Evolutionary conservation across 2,329 filamentous ascomycete genomes (phyloP), one percentile per base, ranked within the genome.

Genomic region (Phaeosphaeriaceae sp.): DNA sequence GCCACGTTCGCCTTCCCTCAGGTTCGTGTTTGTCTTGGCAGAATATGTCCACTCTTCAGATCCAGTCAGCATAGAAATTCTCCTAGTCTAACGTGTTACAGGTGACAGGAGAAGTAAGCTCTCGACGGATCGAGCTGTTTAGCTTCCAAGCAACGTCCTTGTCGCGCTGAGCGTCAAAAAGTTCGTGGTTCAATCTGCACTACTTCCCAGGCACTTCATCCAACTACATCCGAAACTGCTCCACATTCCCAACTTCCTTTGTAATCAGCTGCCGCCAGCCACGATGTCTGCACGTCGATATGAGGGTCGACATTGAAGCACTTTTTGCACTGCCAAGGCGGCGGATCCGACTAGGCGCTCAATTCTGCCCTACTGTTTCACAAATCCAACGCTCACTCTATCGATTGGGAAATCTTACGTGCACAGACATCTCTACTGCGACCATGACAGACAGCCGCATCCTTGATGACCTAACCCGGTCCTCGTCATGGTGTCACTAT

Each of bases 291-390:
- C n/a, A 45, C 24, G 24, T 33, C 47, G 53, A 64, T 53, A 33
- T 50, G 47, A 58, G 49, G 63, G 51, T 61, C 56, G 31, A 51
- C 55, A 47, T 53, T 64, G 60, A 64, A 64, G 60, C 60, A 62
- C 51, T 31, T 53, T 47, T 63, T 51, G 51, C 57, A 66, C 62
- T 55, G 54, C 62, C 48, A 63, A 63, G 56, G 36, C 42, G 48
- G 48, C 31, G 41, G 36, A 48, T 51, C 42, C n/a, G n/a, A 24
- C 46, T 11, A 49, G 55, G 47, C 49, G 48, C 41, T 47, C 58
- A 66, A 36, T 24, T 15, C 59, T 55, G 61, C 63, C 59, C 60
- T 52, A 56, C 54, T 58, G 65, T 69, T 70, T 69, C 66, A 70
- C 56, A 41, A 44, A 24, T 24, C 46, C 54, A 59, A 48, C 42